Conservation (phyloP, 2,329 filamentous ascomycete genomes). For the Fusarium scirpi region DNA sequence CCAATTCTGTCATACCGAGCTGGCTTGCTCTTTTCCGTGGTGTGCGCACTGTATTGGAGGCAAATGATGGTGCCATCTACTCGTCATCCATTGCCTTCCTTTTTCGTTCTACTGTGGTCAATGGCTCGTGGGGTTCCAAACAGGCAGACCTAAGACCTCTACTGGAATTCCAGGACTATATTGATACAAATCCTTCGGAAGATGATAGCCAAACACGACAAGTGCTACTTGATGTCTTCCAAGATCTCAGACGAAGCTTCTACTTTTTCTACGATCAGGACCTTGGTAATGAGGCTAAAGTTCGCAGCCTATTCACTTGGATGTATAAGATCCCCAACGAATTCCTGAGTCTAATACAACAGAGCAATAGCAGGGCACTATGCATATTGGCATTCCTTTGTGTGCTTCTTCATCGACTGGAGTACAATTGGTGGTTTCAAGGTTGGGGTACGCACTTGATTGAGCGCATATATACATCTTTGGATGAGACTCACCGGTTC, state of each 20-base stretch:
- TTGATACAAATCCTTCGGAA: background rate
- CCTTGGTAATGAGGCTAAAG: background rate
- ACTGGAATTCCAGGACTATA: background rate
- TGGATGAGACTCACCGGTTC: background rate
- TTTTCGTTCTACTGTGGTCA: background rate
- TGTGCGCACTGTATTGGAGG: background rate
- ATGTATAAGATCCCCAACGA: background rate
- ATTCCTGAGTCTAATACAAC: background rate
- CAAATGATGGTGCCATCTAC: background rate
- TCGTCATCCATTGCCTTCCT: background rate
- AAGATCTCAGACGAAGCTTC: background rate
- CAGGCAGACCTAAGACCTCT: background rate
- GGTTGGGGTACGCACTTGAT: background rate
- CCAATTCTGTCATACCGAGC: background rate
- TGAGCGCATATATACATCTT: background rate
- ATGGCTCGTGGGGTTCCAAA: background rate
- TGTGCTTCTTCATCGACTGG: background rate
- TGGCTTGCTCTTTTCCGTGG: conserved; percentile 1
- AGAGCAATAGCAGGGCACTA: background rate
- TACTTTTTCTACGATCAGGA: background rate
- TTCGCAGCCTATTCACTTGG: background rate
- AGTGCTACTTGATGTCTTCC: background rate
- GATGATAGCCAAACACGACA: background rate
- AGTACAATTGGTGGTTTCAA: conserved; percentile 4
- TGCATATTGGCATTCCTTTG: background rate